These are phyloP conservation scores for Cystobasidium sp. DNA, from an alignment of 1,284 basidiomycete genomes.

Conservation along the genomic window DNA sequence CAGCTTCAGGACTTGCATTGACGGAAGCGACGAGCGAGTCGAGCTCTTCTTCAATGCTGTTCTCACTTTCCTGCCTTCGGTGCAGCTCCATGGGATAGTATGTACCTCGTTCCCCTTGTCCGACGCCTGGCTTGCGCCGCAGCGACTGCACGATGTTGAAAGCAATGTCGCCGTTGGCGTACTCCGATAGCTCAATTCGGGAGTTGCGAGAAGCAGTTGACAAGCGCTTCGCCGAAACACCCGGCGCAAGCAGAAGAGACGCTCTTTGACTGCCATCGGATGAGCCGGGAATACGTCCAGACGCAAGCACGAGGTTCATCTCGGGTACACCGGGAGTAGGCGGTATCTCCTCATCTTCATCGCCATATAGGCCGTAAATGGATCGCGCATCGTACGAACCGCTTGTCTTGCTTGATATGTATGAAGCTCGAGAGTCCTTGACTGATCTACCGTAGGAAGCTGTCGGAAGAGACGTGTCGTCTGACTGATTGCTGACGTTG, in stretches of 20 bases:
- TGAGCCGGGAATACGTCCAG: slow-evolving; percentile 34
- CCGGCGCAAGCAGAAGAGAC: slow-evolving; percentile 32
- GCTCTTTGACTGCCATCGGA: slow-evolving; percentile 24
- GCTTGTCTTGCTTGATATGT: slow-evolving; percentile 29
- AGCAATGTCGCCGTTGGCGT: slow-evolving; percentile 40
- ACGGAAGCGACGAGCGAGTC: slow-evolving; percentile 7
- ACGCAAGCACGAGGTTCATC: slow-evolving; percentile 30
- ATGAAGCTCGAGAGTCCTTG: slow-evolving; percentile 18
- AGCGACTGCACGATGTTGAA: slow-evolving; percentile 43
- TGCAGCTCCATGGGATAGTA: slow-evolving; percentile 38
- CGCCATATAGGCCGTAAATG: slow-evolving; percentile 40
- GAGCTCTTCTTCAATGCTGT: slow-evolving; percentile 37
- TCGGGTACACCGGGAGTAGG: slow-evolving; percentile 17
- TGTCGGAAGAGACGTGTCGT: slow-evolving; percentile 2
- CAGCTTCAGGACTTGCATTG: slow-evolving; percentile 27
- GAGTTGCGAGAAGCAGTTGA: slow-evolving; percentile 29
- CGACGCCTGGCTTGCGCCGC: background rate
- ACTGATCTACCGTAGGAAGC: background rate
- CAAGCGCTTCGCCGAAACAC: slow-evolving; percentile 14
- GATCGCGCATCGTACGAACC: slow-evolving; percentile 41
- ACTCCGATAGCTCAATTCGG: slow-evolving; percentile 31
- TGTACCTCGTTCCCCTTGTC: slow-evolving; percentile 18
- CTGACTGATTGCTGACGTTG: background rate
- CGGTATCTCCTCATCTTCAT: slow-evolving; percentile 38
- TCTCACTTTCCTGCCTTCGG: slow-evolving; percentile 32